Base-by-base conservation (phyloP, 2,329 filamentous ascomycete genomes). In the Venturia asperata region DNA sequence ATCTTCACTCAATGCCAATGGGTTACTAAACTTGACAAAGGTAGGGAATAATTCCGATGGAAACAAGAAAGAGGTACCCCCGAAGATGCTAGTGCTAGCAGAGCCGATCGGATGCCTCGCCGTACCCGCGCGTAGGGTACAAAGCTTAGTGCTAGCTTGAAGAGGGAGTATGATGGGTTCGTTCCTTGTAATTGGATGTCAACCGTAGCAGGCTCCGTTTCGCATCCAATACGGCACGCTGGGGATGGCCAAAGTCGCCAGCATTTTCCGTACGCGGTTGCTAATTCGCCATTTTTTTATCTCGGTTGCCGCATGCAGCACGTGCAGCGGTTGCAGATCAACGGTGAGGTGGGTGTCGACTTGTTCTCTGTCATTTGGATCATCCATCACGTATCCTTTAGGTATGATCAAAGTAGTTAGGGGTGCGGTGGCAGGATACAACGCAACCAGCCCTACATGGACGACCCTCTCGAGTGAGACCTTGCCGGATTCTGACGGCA, bases 201-300 rank as follows among this genome's bases (percentile, higher is more conserved):
- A 15, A 37, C 27, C 52, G 52, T 58, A 58, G 52, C 52, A 58
- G 37, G 27, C 52, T 58, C 52, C 27, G 30, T 19, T 37, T n/a
- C 52, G 30, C 17, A 5, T 11, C 52, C 52, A 34, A 58, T 58
- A 56, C 52, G 30, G 37, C 24, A 24, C 3, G 52, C 6, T 56
- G 13, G 11, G 10, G 3, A 5, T 15, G n/a, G 30, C 27, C 24
- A 58, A 34, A 37, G 15, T 15, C 4, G 27, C 30, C 19, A 34
- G 52, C 52, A n/a, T 58, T 21, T 37, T n/a, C 19, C 27, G 9
- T 19, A 37, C n/a, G 52, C 17, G 15, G 30, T n/a, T 37, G 21
- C 30, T 58, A 27, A 58, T 58, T 58, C 13, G 52, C 27, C 3
- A 58, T 27, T 30, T n/a, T 37, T 9, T n/a, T 15, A n/a, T 56